Base-by-base conservation (phyloP, 2,329 filamentous ascomycete genomes). In the Ceratocystis eucalypticola region DNA sequence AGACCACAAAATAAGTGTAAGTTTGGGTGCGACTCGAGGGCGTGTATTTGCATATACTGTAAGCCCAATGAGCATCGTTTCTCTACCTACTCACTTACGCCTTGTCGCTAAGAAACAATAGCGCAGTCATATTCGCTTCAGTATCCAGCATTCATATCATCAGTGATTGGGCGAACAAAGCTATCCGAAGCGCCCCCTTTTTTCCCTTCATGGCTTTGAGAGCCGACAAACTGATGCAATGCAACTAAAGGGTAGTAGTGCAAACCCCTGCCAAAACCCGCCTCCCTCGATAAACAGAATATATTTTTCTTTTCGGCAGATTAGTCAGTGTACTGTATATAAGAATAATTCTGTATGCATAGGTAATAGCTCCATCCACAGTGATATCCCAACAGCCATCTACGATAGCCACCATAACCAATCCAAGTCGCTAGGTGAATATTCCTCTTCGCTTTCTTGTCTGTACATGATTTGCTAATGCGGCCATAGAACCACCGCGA, bases 401-500 rank as follows among this genome's bases (percentile, higher is more conserved):
- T 4, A 15, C n/a, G 15, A 59, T 8, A 37, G 4, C n/a, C 41
- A 44, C 17, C 44, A 20, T 10, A 28, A 33, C 61, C 61, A 28
- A 20, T 22, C 22, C 37, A 50, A 30, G 22, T 30, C 20, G 20
- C 8, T 2, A 30, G 28, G 46, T 37, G 48, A 30, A 3, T 20
- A 22, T 63, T 7, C 25, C 15, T 12, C 20, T 17, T 50, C 12
- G 30, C 8, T 63, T 12, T 25, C 12, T 15, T 37, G 12, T 59
- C 25, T n/a, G 5, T 6, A 30, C 55, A 37, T 17, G 1, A 5
- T 3, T 17, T 37, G 17, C 55, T 59, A 59, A 59, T 30, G n/a
- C 12, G 17, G 7, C 8, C 4, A 30, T 10, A 59, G 55, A 59
- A 37, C 3, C 55, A 17, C 20, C 3, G 69, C 46, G 55, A 84